Evolutionary conservation across 148 eudicot genomes (phyloP).

Genomic region (Camellia japonica): DNA sequence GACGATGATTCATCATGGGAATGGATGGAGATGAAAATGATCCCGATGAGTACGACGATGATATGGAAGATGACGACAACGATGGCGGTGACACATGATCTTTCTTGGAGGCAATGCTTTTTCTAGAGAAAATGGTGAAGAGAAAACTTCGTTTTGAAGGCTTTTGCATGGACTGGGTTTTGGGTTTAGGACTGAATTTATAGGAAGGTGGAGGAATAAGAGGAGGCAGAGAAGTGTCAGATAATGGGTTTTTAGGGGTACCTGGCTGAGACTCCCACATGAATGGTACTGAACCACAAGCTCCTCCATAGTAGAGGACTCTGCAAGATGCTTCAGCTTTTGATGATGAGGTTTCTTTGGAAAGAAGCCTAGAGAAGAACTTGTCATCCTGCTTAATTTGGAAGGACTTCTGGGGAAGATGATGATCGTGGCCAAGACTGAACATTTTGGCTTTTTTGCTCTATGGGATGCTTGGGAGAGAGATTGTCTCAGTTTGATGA

Average conservation of each 20-base stretch:
- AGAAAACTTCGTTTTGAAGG: neutral
- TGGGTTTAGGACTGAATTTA: neutral
- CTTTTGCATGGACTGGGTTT: neutral
- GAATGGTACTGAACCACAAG: slow-evolving; percentile 57
- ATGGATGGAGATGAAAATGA: slow-evolving; percentile 12
- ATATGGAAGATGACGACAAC: slow-evolving; percentile 17
- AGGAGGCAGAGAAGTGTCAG: slow-evolving; percentile 32
- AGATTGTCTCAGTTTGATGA: too few relatives aligned
- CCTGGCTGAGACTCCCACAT: slow-evolving; percentile 83
- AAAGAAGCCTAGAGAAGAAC: slow-evolving; percentile 38
- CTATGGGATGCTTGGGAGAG: neutral
- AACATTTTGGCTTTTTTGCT: neutral
- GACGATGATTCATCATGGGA: slow-evolving; percentile 11
- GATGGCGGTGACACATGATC: slow-evolving; percentile 12
- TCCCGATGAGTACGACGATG: slow-evolving; percentile 30
- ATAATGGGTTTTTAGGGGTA: slow-evolving; percentile 50
- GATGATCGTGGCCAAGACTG: neutral
- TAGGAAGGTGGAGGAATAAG: slow-evolving; percentile 54
- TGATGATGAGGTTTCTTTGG: slow-evolving; percentile 30
- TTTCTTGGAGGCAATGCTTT: neutral
- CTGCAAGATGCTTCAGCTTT: slow-evolving; percentile 51
- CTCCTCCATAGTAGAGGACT: slow-evolving; percentile 54
- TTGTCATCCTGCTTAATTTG: slow-evolving; percentile 39
- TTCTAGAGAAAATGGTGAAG: neutral
- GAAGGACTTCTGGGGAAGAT: slow-evolving; percentile 19